These are phyloP conservation scores for Cercospora janseana DNA, from an alignment of 2,329 filamentous ascomycete species.

Conservation along the genomic window DNA sequence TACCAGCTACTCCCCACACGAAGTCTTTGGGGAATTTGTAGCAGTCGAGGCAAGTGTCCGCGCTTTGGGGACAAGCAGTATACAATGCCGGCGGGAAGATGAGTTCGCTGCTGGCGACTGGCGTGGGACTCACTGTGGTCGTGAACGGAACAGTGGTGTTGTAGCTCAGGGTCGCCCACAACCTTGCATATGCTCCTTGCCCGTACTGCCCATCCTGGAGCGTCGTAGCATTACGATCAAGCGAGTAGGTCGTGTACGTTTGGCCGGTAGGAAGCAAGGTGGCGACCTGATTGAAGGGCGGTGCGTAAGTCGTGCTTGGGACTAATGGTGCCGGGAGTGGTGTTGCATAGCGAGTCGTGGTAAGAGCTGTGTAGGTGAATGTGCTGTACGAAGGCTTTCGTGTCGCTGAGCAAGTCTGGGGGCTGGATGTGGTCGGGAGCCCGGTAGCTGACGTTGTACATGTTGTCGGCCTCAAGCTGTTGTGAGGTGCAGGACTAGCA, in stretches of 20 bases:
- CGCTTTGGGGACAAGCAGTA: constrained; percentile 33
- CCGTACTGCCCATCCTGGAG: constrained; percentile 28
- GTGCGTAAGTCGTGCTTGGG: constrained; percentile 23
- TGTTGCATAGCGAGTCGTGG: constrained; percentile 27
- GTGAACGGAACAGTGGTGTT: constrained; percentile 30
- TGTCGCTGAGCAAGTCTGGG: constrained; percentile 24
- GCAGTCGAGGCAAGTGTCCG: constrained; percentile 34
- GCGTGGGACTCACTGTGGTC: constrained; percentile 37
- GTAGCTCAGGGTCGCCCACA: constrained; percentile 25
- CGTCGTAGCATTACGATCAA: constrained; percentile 20
- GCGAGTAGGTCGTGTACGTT: constrained; percentile 25
- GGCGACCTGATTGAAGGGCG: constrained; percentile 22
- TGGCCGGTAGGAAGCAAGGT: constrained; percentile 22
- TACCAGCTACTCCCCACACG: constrained; percentile 37
- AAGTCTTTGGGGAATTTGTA: constrained; percentile 36
- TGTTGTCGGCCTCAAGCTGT: not conserved
- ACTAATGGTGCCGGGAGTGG: constrained; percentile 22
- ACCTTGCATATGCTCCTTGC: constrained; percentile 25
- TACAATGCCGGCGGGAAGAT: constrained; percentile 38
- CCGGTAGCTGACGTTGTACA: constrained; percentile 1
- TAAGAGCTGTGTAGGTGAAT: constrained; percentile 26
- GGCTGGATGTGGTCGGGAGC: constrained; percentile 1
- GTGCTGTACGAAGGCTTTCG: constrained; percentile 18
- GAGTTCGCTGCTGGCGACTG: constrained; percentile 38
- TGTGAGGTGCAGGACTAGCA: not conserved